Base-by-base conservation (phyloP, 768 basidiomycete genomes). In the Asterophora parasitica region DNA sequence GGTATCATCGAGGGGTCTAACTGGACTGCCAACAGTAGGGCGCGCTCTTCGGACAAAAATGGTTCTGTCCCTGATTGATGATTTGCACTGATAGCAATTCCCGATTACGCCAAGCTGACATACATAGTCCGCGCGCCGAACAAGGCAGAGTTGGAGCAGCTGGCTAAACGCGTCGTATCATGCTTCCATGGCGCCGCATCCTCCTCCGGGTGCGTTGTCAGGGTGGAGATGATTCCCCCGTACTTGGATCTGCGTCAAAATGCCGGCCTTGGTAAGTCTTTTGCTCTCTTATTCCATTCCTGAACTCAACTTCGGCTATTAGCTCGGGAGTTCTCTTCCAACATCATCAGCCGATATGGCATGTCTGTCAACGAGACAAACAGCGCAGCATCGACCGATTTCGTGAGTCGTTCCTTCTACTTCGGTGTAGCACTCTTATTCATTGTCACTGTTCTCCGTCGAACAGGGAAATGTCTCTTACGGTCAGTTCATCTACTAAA, bases 81-180 rank as follows among this genome's bases (percentile, higher is more conserved):
- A n/a, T n/a, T n/a, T n/a, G n/a, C n/a, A n/a, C 2, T 31, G 30
- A 48, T 49, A 91, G 90, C 92, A 31, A 90, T 90, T 46, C 91
- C 92, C 1, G 89, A 91, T 61, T 85, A 90, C 54, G 75, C 88
- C 26, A 79, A 75, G 55, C 81, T 92, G 79, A 68, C 65, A 2
- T 93, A 87, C 79, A 62, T 79, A 20, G 77, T 83, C 13, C 78
- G 91, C 15, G 84, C 90, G 20, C 80, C 85, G 11, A 82, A 76
- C 9, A 73, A 72, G 53, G 67, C 61, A 33, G 82, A 87, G 48
- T 63, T 90, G 4, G 62, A 66, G 23, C 66, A 60, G 2, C 69
- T 91, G 39, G 71, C 69, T 1, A 73, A 78, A 47, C 78, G 86
- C 40, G 78, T 89, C 13, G 70, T 72, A 42, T 76, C 76, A 7